Evolutionary conservation across 202 grass and related monocot species (phyloP).

Genomic region (Tripidium arundinaceum): DNA sequence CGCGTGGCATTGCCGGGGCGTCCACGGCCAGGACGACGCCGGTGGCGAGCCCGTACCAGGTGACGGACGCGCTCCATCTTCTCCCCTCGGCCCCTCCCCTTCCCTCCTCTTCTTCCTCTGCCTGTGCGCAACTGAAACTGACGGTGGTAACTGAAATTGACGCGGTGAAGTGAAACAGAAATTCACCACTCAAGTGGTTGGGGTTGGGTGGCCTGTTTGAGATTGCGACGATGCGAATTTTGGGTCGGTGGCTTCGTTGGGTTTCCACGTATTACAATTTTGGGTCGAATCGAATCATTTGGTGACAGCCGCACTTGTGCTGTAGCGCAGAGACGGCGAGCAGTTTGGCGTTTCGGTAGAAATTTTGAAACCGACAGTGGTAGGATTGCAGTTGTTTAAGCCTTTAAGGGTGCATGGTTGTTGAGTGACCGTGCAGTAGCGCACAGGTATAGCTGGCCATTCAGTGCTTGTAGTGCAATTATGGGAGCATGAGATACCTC

Average conservation of each 20-base stretch:
- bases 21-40: constrained; percentile 8
- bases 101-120: neutral
- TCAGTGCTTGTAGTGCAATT: constrained; percentile 6
- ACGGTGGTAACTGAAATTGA: neutral
- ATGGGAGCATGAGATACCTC: neutral
- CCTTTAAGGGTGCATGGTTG: neutral
- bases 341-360: neutral
- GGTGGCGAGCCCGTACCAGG: constrained; percentile 47
- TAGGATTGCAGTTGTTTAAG: neutral
- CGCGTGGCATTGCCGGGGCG: constrained; percentile 35
- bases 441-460: neutral
- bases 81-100: neutral
- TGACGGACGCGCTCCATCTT: neutral
- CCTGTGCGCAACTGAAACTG: neutral
- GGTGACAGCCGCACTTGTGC: neutral
- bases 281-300: neutral
- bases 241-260: neutral
- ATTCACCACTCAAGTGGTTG: constrained; percentile 1
- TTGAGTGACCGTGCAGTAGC: neutral
- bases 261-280: neutral
- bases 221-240: neutral
- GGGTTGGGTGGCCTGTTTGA: constrained; percentile 10
- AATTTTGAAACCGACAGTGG: neutral
- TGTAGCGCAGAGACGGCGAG: neutral
- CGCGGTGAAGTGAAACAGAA: neutral